Percentiles rank a stretch among this genome's conserved stretches.
Evolutionary conservation across 2,329 filamentous ascomycete genomes (phyloP).

Genomic region (Fusarium sp.): DNA sequence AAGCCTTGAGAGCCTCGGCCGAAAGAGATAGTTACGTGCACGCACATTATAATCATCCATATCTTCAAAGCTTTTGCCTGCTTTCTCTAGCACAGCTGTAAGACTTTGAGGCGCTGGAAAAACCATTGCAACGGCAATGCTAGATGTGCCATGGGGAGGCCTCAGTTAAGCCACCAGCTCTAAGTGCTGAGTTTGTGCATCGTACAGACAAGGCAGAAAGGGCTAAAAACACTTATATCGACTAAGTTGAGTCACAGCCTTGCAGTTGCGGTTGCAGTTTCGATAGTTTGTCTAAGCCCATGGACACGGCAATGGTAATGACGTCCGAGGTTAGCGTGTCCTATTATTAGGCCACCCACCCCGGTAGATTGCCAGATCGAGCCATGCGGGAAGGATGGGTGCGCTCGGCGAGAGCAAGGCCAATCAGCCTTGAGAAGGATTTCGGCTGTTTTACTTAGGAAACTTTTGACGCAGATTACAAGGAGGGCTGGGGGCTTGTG

Average conservation of each 20-base stretch:
- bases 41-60: not conserved
- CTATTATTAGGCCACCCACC: conserved; percentile 36
- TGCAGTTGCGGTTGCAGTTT: conserved; percentile 30
- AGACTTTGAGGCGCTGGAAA: not conserved
- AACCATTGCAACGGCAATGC: not conserved
- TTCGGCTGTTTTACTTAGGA: conserved; percentile 21
- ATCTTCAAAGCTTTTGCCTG: not conserved
- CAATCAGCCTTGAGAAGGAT: conserved; percentile 17
- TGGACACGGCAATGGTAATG: conserved; percentile 10
- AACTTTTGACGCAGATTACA: conserved; percentile 21
- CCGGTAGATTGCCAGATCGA: conserved; percentile 27
- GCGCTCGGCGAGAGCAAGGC: conserved; percentile 12
- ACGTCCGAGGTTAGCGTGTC: conserved; percentile 13
- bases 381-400: conserved; percentile 18
- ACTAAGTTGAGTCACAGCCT: conserved; percentile 28
- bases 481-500: conserved; percentile 22
- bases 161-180: conserved; percentile 26
- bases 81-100: not conserved
- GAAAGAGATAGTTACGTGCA: not conserved
- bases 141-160: conserved; percentile 26
- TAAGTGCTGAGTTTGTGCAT: conserved; percentile 3
- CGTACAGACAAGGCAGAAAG: conserved; percentile 37
- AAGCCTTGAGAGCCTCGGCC: not conserved
- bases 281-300: conserved; percentile 21
- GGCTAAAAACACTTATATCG: conserved; percentile 9